Evolutionary conservation across 163 green algal species (phyloP), one percentile per base, ranked within the genome.

Genomic region (Scenedesmus sp.): DNA sequence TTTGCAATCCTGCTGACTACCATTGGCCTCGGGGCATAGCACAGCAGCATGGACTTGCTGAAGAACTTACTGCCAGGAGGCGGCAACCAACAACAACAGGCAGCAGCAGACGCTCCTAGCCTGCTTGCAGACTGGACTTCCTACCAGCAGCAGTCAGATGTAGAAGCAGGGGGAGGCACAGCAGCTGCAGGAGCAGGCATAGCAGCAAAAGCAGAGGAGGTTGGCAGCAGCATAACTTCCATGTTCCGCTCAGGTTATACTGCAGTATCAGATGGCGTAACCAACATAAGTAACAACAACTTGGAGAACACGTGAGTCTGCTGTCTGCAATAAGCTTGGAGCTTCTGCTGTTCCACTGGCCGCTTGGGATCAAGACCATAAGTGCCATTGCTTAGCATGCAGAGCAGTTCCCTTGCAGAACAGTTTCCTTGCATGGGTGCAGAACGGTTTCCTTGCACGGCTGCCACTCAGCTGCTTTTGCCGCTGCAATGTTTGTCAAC

Each of bases 181-280:
- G 51, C 72, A 73, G 73, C 35, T 26, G n/a, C 76, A 30, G 40
- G 22, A 44, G 59, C 78, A 68, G 43, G 30, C 44, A 83, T 90
- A 53, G 43, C 68, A 5, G 49, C 76, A 83, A 49, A 18, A 43
- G 88, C 81, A 42, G 79, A 92, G 65, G 88, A 92, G 26, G 20
- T 92, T 40, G 88, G 88, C 59, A 73, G 46, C 81, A 83, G 59
- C 51, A 84, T 92, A 46, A 33, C n/a, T 6, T 42, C 43, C 46
- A 89, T 92, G n/a, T 92, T 92, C n/a, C 37, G 81, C 40, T 81
- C 44, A 9, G 81, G 88, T 43, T 92, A 92, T 76, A 85, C 80
- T 30, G 61, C 88, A 51, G 65, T 92, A 9, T 92, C 88, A 72
- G 88, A 92, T 70, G 88, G 88, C 24, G 42, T 92, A 10, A 70